phyloP scores from a whole-genome alignment of 257 asterid species.

The Lycium ferocissimum region DNA sequence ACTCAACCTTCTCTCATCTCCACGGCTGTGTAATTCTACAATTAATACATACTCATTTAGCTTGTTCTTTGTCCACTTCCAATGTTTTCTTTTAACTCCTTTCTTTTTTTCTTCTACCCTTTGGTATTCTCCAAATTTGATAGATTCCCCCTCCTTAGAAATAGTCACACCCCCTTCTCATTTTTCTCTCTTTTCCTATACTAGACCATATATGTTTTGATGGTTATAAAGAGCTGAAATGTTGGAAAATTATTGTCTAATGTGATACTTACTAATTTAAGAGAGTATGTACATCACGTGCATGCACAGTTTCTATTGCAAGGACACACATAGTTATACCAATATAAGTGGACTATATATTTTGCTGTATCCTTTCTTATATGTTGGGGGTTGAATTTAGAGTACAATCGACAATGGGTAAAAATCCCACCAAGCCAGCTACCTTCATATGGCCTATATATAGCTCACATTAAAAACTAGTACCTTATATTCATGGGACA shows the following conservation, averaged over 20 bases:
- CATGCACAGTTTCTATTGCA: background rate
- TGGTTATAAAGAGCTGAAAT: background rate
- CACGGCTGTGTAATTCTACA: too few relatives aligned
- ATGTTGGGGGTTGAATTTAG: background rate
- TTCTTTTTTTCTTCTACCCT: background rate
- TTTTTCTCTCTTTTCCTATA: background rate
- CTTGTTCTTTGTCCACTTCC: background rate
- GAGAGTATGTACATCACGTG: background rate
- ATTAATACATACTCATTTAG: background rate
- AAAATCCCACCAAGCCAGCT: constrained; percentile 2
- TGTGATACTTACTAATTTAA: background rate
- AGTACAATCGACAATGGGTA: background rate
- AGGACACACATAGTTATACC: background rate
- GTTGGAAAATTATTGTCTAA: background rate
- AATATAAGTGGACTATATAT: background rate
- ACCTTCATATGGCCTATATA: background rate
- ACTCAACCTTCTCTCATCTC: too few relatives aligned
- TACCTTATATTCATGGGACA: background rate
- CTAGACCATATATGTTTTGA: background rate
- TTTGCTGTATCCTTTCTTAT: background rate
- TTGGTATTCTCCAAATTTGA: background rate
- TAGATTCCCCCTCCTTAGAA: too few relatives aligned
- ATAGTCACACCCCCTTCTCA: background rate
- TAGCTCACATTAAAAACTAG: background rate
- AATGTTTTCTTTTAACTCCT: background rate